These are phyloP conservation scores for Diaporthe batatas DNA, from an alignment of 2,329 filamentous ascomycete species.

Conservation along the genomic window DNA sequence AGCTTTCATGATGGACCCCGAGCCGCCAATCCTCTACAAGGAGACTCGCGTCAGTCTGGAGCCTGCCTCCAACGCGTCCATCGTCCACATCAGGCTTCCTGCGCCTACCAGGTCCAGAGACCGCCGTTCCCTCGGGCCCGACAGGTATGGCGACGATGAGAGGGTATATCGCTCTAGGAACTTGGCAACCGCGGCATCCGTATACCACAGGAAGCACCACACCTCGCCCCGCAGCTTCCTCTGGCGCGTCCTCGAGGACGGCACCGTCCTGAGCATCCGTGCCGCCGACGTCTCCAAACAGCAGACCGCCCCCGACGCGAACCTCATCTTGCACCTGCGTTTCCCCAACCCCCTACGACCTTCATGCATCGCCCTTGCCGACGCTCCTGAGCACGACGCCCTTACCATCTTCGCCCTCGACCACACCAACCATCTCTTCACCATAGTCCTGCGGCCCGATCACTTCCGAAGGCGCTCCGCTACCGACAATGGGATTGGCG, in stretches of 20 bases:
- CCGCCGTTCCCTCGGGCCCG: slow-evolving; percentile 54
- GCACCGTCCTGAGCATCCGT: slow-evolving; percentile 84
- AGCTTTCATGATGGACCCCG: slow-evolving; percentile 68
- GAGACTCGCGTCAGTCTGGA: slow-evolving; percentile 89
- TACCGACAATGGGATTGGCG: slow-evolving; percentile 79
- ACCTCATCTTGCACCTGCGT: slow-evolving; percentile 81
- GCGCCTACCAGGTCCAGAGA: slow-evolving; percentile 51
- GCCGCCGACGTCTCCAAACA: slow-evolving; percentile 83
- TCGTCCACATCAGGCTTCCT: slow-evolving; percentile 78
- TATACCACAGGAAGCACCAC: slow-evolving; percentile 86
- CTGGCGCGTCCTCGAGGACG: slow-evolving; percentile 89
- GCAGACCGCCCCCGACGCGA: slow-evolving; percentile 75
- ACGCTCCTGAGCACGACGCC: slow-evolving; percentile 81
- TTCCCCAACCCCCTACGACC: slow-evolving; percentile 81
- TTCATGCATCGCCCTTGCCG: slow-evolving; percentile 85
- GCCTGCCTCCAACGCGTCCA: slow-evolving; percentile 75
- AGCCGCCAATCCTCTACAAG: slow-evolving; percentile 80
- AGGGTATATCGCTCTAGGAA: slow-evolving; percentile 78
- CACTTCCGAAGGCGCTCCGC: slow-evolving; percentile 80
- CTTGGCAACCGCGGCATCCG: slow-evolving; percentile 81
- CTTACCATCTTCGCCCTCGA: slow-evolving; percentile 86
- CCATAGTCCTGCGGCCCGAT: slow-evolving; percentile 84
- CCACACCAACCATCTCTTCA: slow-evolving; percentile 83
- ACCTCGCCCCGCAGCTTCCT: slow-evolving; percentile 86
- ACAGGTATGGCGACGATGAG: slow-evolving; percentile 73